Base-by-base conservation (phyloP, 441 rosid species). In the Populus trichocarpa region DNA sequence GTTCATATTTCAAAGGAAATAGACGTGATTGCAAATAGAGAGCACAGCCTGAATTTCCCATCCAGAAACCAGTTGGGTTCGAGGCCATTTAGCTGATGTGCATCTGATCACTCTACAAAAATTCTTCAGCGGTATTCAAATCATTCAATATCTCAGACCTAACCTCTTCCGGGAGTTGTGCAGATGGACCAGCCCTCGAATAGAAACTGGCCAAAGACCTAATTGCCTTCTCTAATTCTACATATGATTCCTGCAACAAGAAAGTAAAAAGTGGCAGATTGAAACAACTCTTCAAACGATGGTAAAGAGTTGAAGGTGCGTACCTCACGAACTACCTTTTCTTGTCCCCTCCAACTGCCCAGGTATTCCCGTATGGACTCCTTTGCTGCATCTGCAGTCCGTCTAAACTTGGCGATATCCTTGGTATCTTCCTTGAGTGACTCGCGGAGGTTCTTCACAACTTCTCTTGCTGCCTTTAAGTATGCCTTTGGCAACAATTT, bases 371-470 rank as follows among this genome's bases (percentile, higher is more conserved):
- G 88, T 72, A 92, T 95, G 0, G 97, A 93, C 79, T 89, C 97
- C 83, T 95, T 92, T 2, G 97, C 97, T 0, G 98, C 88, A 86
- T 93, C 99, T 20, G 96, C 98, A 33, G 85, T 92, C 78, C 95
- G 81, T 69, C 97, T 88, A 66, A 95, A 93, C 79, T 92, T 91
- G 3, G 87, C 86, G 25, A 59, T 81, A 77, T 95, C 95, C 76
- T 87, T 89, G 18, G 95, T 88, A 70, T 95, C 88, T 80, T 95
- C 99, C 81, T 92, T 84, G 28, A 93, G 64, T 2, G 98, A 95
- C 75, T 95, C 93, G 0, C 94, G 89, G 73, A 93, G 85, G 2
- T 92, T 91, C 84, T 89, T 91, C 76, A 92, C 91, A 25, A 95
- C 89, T 72, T 93, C 95, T 72, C 93, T 88, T 16, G 95, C 99